Evolutionary conservation across 2,329 filamentous ascomycete genomes (phyloP), one percentile per base, ranked within the genome.

Genomic region (Colletotrichum sp.): DNA sequence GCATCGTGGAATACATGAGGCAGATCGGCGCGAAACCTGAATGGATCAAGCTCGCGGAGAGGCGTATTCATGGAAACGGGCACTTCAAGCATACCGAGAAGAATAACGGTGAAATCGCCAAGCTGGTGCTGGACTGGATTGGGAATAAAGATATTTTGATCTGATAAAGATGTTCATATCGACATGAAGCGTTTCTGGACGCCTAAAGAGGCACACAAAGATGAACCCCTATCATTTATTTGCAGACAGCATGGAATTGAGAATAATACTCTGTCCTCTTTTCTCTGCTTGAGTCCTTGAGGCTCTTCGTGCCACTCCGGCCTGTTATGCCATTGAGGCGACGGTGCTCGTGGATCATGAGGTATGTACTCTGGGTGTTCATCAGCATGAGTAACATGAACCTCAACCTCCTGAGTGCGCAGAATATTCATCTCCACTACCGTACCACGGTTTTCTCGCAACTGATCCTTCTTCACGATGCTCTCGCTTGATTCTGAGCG

Each of bases 21-120:
- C 90, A 92, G 77, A 88, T 86, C 4, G 89, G 89, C 0, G 83
- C 87, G 2, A 73, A 77, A 0, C 82, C 85, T 3, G 81, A 87
- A 12, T 85, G 84, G 80, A 74, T 89, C 51, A 80, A 83, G 58
- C 82, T 91, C 58, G 84, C 81, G 1, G 78, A 86, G 2, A 68
- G 81, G 1, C 83, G 83, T 0, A 85, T 91, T 3, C 78, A 80
- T 24, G 90, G 90, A 0, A 91, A 92, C 75, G 89, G 87, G 0
- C 89, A 90, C 76, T 83, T 91, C 73, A 84, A 87, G 81, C 89
- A 89, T 66, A 77, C 90, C 47, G 89, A 90, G 81, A 83, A 81
- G 76, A 90, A 90, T 77, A 90, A 85, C 69, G 77, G 84, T 33
- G 77, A 82, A 0, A 82, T 90, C 65, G 86, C 85, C 3, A 76